Base-by-base conservation (phyloP, 192 early-diverging fungal genomes). In the Lobosporangium transversale region DNA sequence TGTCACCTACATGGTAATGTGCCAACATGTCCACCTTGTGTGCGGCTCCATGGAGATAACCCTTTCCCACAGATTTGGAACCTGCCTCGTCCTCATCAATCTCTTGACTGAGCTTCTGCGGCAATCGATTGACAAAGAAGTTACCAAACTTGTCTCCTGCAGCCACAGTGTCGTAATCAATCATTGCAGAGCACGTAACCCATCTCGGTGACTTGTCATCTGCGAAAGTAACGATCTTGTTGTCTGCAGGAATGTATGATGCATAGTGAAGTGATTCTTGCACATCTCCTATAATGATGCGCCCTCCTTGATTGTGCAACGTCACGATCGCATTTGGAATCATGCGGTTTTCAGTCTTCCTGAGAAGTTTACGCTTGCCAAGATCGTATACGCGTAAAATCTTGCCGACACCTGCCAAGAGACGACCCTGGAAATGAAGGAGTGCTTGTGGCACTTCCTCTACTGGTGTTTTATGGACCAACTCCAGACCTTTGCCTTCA, bases 141-240 rank as follows among this genome's bases (percentile, higher is more conserved):
- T 97, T 97, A 32, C 98, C 98, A 89, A 99, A 99, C 79, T 97
- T 96, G 87, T 99, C 98, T 20, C 93, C 97, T 18, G 89, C 92
- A 6, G 88, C 92, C 6, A 97, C 87, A 6, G 98, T 98, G 66
- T 97, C 92, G 67, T 95, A 97, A 81, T 98, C 96, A 32, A 95
- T 76, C 86, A 97, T 90, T 10, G 84, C 65, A 14, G 92, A 84
- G 24, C 86, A 79, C 17, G 96, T 95, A 40, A 93, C 88, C 88
- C 91, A 96, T 49, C 96, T 88, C 48, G 93, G 93, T 21, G 89
- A 78, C n/a, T 92, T 88, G 70, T 99, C 98, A 61, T 97, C 96
- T 32, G 96, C 94, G 80, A 97, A 91, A 1, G 94, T 82, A n/a
- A 89, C 89, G 78, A 99, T 94, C 17, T 86, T 85, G 70, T 96